Percentiles rank a stretch among this genome's conserved stretches.
phyloP scores from a whole-genome alignment of 106 monocot genomes.

The Narthecium ossifragum region DNA sequence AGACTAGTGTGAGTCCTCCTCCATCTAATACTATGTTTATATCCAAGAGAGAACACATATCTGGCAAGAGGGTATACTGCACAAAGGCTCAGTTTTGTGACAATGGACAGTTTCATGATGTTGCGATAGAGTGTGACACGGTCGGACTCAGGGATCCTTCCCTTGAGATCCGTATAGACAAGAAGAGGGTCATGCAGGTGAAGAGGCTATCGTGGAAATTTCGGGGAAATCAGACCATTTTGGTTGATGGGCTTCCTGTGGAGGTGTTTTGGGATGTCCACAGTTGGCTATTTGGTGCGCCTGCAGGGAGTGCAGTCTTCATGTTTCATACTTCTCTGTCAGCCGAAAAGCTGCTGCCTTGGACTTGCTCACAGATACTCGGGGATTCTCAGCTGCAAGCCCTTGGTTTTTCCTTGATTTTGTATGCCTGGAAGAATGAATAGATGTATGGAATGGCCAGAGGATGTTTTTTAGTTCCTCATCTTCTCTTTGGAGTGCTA shows the following conservation, averaged over 20 bases:
- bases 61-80: constrained; percentile 63
- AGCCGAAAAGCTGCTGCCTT: constrained; percentile 27
- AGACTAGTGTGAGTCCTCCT: constrained; percentile 25
- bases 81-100: constrained; percentile 55
- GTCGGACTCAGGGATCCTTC: constrained; percentile 45
- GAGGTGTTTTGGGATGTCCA: constrained; percentile 95
- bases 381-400: constrained; percentile 27
- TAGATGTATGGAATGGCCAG: constrained; percentile 20
- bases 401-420: constrained; percentile 70
- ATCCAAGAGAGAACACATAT: constrained; percentile 68
- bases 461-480: background rate
- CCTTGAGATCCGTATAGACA: constrained; percentile 79
- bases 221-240: constrained; percentile 78
- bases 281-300: constrained; percentile 65
- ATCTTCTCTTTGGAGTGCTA: constrained; percentile 21
- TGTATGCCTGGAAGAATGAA: constrained; percentile 83
- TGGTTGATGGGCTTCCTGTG: constrained; percentile 67
- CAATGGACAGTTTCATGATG: constrained; percentile 59
- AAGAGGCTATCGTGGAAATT: constrained; percentile 83
- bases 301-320: constrained; percentile 50
- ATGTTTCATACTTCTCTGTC: constrained; percentile 68
- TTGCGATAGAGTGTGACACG: constrained; percentile 65
- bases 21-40: constrained; percentile 32
- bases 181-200: constrained; percentile 75
- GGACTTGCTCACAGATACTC: constrained; percentile 36